Evolutionary conservation across 768 basidiomycete genomes (phyloP), one percentile per base, ranked within the genome.

Genomic region (Clavulina sp.): DNA sequence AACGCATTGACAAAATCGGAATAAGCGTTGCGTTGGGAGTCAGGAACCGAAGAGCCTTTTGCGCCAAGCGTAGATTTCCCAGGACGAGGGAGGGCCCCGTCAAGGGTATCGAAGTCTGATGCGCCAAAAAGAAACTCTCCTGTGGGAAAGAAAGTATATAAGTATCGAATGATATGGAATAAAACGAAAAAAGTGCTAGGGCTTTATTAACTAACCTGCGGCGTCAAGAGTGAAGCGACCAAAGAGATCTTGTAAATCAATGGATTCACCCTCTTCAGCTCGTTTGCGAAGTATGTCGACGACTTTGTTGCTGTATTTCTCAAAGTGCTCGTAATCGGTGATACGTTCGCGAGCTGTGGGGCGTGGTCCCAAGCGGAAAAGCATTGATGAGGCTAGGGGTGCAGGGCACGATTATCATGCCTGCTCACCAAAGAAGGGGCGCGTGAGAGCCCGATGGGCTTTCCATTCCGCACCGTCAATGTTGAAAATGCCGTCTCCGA

Each of bases 381-480:
- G 24, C 33, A 57, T 56, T 23, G 19, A 6, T 49, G 38, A 32
- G 24, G 38, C 30, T 36, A 19, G 29, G 6, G 43, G n/a, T 2
- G 33, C 28, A 4, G 24, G 31, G 13, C 19, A 13, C 5, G 18
- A 23, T 24, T 5, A 48, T 16, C 47, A 7, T 13, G 48, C 9
- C 2, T 33, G 49, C 53, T 24, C 24, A 56, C 55, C 54, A 36
- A 65, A 64, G 60, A 63, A 65, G 4, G 63, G 63, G 29, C 62
- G 54, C 24, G 58, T 57, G 1, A 62, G 36, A 9, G 55, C 46
- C 5, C 63, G 60, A 41, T 64, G 64, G 57, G 79, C 80, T 51
- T 57, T 62, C 58, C 60, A 63, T 31, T 56, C 50, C 2, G 59
- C 58, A 3, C 63, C 63, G 54, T 65, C 63, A 2, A 59, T 56